phyloP scores from a whole-genome alignment of 2,329 filamentous ascomycete genomes.

The Neocatenulostroma microsporum region DNA sequence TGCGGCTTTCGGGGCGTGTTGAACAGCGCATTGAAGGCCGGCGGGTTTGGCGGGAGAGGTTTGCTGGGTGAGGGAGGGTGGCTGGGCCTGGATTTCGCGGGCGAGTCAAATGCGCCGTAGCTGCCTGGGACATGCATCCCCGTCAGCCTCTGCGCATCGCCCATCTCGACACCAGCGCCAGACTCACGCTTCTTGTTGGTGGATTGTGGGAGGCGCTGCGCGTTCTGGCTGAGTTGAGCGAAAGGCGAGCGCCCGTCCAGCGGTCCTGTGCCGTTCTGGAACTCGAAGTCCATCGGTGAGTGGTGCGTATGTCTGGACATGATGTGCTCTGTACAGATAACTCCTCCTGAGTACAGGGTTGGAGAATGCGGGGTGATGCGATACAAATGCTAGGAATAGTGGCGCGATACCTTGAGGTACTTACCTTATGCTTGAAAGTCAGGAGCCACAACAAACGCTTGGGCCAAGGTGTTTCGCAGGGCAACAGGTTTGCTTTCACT shows the following conservation, averaged over 20 bases:
- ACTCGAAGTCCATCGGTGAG: slow-evolving; percentile 48
- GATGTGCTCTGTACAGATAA: neutral
- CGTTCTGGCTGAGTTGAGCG: slow-evolving; percentile 30
- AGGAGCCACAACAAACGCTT: too few relatives aligned
- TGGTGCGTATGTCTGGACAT: slow-evolving; percentile 13
- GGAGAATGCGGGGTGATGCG: too few relatives aligned
- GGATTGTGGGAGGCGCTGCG: slow-evolving; percentile 22
- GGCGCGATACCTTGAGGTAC: too few relatives aligned
- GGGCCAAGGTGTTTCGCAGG: too few relatives aligned
- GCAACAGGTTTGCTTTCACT: too few relatives aligned
- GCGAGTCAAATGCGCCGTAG: slow-evolving; percentile 35
- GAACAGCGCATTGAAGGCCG: slow-evolving; percentile 29
- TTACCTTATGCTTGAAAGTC: too few relatives aligned
- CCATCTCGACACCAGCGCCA: slow-evolving; percentile 1
- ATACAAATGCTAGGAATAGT: too few relatives aligned
- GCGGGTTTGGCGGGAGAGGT: slow-evolving; percentile 33
- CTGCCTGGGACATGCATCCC: slow-evolving; percentile 12
- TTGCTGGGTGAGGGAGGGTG: slow-evolving; percentile 27
- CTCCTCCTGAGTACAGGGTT: too few relatives aligned
- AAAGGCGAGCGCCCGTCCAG: slow-evolving; percentile 44
- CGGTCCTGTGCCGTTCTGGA: slow-evolving; percentile 39
- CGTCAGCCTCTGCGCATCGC: slow-evolving; percentile 2
- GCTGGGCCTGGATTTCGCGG: slow-evolving; percentile 47
- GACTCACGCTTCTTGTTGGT: neutral
- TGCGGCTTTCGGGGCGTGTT: slow-evolving; percentile 32